Evolutionary conservation across 2,329 filamentous ascomycete genomes (phyloP).

Genomic region (Byssochlamys sp.): DNA sequence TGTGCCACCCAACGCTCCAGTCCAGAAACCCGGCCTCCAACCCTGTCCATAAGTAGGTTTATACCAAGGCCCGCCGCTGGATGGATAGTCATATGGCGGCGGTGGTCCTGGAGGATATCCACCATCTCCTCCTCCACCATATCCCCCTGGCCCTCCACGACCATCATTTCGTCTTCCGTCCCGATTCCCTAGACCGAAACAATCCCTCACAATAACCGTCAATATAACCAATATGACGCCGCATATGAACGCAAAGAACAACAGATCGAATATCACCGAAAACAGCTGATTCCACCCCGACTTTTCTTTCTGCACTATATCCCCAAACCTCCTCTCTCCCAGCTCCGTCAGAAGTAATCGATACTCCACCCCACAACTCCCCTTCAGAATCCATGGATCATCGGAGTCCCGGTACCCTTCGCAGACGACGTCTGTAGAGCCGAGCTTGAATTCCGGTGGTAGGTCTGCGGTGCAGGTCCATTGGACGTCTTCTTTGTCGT

Average conservation of each 20-base stretch:
- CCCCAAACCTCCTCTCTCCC: conserved; percentile 63
- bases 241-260: conserved; percentile 23
- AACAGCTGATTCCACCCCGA: conserved; percentile 11
- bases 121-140: conserved; percentile 25
- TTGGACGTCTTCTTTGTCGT: conserved; percentile 70
- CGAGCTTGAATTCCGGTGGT: conserved; percentile 60
- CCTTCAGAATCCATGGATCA: conserved; percentile 79
- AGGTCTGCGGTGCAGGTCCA: conserved; percentile 74
- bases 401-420: conserved; percentile 72
- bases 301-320: conserved; percentile 34
- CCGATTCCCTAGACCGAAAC: conserved; percentile 14
- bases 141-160: conserved; percentile 18
- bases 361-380: conserved; percentile 89
- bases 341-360: conserved; percentile 64
- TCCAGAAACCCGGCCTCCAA: conserved; percentile 42
- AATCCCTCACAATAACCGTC: conserved; percentile 13
- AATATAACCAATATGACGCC: conserved; percentile 18
- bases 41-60: conserved; percentile 13
- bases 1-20: conserved; percentile 33
- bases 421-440: conserved; percentile 79
- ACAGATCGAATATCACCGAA: conserved; percentile 7
- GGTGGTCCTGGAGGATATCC: conserved; percentile 28
- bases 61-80: conserved; percentile 10
- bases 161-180: conserved; percentile 16
- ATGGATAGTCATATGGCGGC: conserved; percentile 31